A percentile compares a stretch with the other conserved stretches of the same genome.
These are phyloP conservation scores for Aspergillus mulundensis DNA, from an alignment of 495 filamentous ascomycete genomes.

Conservation along the genomic window DNA sequence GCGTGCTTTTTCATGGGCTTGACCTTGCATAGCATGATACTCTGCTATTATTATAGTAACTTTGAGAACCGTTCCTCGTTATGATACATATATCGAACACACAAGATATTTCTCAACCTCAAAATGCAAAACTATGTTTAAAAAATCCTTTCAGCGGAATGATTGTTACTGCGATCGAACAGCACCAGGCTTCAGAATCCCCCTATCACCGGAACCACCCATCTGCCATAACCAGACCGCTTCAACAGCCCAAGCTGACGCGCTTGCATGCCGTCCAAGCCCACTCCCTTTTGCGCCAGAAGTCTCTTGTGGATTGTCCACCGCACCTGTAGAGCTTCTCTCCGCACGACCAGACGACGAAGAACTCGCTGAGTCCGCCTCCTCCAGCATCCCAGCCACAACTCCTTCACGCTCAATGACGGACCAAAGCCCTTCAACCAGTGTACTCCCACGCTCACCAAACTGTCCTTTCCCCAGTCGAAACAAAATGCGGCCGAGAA, in stretches of 20 bases:
- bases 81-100: background rate
- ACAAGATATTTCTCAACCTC: background rate
- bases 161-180: conserved; percentile 26
- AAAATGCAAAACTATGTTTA: background rate
- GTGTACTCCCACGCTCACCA: conserved; percentile 55
- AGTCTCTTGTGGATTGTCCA: conserved; percentile 15
- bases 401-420: conserved; percentile 74
- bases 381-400: conserved; percentile 65
- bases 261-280: conserved; percentile 55
- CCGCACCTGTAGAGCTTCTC: background rate
- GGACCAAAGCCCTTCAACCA: conserved; percentile 65
- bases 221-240: conserved; percentile 89
- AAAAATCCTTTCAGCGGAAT: background rate
- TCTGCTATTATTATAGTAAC: background rate
- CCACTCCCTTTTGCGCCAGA: conserved; percentile 3
- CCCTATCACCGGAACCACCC: conserved; percentile 59
- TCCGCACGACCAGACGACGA: background rate
- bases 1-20: background rate
- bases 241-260: conserved; percentile 78
- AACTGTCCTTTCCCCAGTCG: conserved; percentile 77
- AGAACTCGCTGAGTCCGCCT: conserved; percentile 52
- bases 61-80: background rate
- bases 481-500: conserved; percentile 79
- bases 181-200: conserved; percentile 35
- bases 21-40: background rate